phyloP scores from a whole-genome alignment of 2,329 filamentous ascomycete genomes.

The Penicillium sp. region DNA sequence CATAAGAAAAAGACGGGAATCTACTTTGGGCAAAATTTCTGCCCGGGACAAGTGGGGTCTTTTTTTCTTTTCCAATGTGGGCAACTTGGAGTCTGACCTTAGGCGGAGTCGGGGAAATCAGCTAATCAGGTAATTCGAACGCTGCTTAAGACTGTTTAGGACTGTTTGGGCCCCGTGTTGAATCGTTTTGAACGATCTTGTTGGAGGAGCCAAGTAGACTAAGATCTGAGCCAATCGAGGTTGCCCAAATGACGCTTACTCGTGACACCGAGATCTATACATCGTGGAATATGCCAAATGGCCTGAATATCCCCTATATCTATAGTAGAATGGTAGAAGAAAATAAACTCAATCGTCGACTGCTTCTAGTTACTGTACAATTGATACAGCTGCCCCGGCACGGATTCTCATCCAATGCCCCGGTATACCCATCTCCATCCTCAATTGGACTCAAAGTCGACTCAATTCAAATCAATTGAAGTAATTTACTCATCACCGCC shows the following conservation, averaged over 20 bases:
- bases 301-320: not conserved
- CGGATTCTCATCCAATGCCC: conserved; percentile 11
- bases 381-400: conserved; percentile 22
- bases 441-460: conserved; percentile 7
- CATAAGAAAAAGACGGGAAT: conserved; percentile 25
- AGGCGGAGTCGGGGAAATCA: not conserved
- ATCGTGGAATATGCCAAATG: not conserved
- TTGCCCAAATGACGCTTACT: conserved; percentile 13
- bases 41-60: conserved; percentile 15
- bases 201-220: not conserved
- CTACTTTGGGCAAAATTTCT: conserved; percentile 23
- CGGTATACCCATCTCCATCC: conserved; percentile 14
- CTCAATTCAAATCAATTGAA: not conserved
- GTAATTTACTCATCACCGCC: conserved; percentile 32
- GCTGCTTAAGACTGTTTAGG: not conserved
- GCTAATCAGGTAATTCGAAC: not conserved
- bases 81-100: not conserved
- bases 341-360: conserved; percentile 22
- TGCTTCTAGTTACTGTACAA: conserved; percentile 44
- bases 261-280: not conserved
- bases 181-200: not conserved
- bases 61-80: not conserved
- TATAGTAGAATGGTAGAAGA: not conserved
- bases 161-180: not conserved
- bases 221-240: conserved; percentile 7